These are phyloP conservation scores for Verticillium nubilum DNA, from an alignment of 2,329 filamentous ascomycete genomes.

Conservation along the genomic window DNA sequence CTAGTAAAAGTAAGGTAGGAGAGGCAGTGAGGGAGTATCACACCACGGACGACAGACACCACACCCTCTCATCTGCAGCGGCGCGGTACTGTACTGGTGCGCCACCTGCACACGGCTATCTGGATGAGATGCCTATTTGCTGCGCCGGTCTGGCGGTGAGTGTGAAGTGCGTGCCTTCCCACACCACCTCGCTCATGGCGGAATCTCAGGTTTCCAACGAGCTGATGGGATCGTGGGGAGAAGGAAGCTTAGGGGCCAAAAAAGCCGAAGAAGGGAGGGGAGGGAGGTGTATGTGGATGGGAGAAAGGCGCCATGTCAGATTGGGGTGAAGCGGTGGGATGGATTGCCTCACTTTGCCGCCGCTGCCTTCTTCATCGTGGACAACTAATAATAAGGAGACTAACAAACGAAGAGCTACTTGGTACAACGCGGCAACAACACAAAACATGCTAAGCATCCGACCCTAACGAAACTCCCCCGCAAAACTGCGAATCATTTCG, in stretches of 20 bases:
- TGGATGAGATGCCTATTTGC: slow-evolving; percentile 1
- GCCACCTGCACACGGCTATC: not conserved
- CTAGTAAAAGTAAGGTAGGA: too few species aligned
- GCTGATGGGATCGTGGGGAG: not conserved
- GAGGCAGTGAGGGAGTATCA: too few species aligned
- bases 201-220: not conserved
- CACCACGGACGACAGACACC: not conserved
- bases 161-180: not conserved
- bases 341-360: not conserved
- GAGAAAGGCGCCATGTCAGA: not conserved
- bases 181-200: not conserved
- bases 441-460: not conserved
- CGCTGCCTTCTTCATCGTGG: not conserved
- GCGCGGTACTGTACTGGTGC: not conserved
- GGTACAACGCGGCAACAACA: not conserved
- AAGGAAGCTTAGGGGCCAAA: not conserved
- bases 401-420: too few species aligned
- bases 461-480: not conserved
- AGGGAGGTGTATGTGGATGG: not conserved
- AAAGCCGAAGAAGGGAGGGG: not conserved
- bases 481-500: not conserved
- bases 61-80: not conserved
- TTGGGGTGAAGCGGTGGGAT: not conserved
- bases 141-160: slow-evolving; percentile 3
- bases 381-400: not conserved